Evolutionary conservation across 768 basidiomycete genomes (phyloP).

Genomic region (Pisolithus tinctorius): DNA sequence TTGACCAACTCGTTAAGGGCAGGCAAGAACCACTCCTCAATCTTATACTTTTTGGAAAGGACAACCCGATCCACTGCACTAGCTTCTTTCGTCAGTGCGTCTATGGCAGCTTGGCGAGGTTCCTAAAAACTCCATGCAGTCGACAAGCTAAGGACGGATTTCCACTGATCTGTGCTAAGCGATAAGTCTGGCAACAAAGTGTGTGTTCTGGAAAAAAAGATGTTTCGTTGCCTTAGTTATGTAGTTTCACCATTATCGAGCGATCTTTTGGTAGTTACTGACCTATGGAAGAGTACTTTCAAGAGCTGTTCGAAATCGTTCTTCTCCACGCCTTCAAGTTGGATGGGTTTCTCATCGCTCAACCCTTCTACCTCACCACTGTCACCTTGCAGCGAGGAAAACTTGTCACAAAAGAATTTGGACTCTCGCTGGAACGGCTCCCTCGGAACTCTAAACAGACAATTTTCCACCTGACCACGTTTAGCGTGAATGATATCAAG

Average conservation of each 20-base stretch:
- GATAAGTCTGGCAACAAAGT: neutral
- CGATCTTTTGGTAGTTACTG: neutral
- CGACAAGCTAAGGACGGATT: neutral
- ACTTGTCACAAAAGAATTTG: constrained; percentile 10
- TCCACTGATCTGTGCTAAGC: neutral
- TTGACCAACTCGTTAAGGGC: neutral
- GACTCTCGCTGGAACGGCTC: constrained; percentile 8
- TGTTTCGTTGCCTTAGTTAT: neutral
- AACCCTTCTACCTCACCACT: constrained; percentile 2
- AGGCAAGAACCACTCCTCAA: neutral
- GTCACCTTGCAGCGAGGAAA: constrained; percentile 3
- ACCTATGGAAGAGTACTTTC: constrained; percentile 7
- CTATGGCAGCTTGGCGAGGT: neutral
- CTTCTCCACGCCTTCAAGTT: constrained; percentile 9
- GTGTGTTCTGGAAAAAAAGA: neutral
- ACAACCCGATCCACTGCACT: neutral
- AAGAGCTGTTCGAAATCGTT: constrained; percentile 10
- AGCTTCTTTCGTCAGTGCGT: neutral
- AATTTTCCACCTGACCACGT: constrained; percentile 9
- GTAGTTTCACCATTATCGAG: neutral
- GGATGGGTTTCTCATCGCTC: constrained; percentile 10
- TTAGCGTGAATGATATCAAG: neutral
- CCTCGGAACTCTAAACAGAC: constrained; percentile 11
- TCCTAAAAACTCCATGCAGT: neutral
- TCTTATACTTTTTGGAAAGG: neutral